A percentile compares a stretch with the other conserved stretches of the same genome.
Evolutionary conservation across 139 green algal genomes (phyloP).

Genomic region (Haematococcus lacustris): DNA sequence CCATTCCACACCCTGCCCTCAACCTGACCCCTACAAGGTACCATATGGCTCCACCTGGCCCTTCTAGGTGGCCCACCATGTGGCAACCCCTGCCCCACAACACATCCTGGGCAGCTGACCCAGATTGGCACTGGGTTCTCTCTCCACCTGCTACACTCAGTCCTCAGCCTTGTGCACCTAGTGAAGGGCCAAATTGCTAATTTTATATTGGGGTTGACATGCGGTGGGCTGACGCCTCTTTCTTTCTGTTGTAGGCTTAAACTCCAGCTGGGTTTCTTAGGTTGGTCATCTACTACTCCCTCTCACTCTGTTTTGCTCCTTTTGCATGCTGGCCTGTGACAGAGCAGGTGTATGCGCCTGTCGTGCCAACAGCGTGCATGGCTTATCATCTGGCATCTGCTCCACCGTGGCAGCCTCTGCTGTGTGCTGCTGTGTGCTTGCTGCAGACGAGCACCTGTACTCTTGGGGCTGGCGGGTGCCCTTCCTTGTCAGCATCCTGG

Average conservation of each 20-base stretch:
- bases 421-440: background rate
- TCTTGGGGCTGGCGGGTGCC: conserved; percentile 36
- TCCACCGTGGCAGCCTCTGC: background rate
- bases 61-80: too few species aligned
- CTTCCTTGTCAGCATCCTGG: conserved; percentile 28
- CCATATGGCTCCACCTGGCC: too few species aligned
- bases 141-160: too few species aligned
- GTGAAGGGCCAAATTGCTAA: too few species aligned
- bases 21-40: background rate
- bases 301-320: background rate
- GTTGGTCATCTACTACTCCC: too few species aligned
- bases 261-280: background rate
- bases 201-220: too few species aligned
- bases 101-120: background rate
- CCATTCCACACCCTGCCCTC: background rate
- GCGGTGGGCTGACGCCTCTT: too few species aligned
- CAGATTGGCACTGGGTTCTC: background rate
- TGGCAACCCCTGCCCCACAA: too few species aligned
- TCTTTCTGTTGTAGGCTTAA: background rate
- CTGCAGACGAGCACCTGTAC: conserved; percentile 11
- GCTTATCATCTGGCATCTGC: background rate
- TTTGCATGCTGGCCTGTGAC: background rate
- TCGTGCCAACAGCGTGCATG: background rate
- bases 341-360: background rate
- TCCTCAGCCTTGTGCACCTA: too few species aligned